Conservation (phyloP, 306 rosid species). For the Myrica gale region DNA sequence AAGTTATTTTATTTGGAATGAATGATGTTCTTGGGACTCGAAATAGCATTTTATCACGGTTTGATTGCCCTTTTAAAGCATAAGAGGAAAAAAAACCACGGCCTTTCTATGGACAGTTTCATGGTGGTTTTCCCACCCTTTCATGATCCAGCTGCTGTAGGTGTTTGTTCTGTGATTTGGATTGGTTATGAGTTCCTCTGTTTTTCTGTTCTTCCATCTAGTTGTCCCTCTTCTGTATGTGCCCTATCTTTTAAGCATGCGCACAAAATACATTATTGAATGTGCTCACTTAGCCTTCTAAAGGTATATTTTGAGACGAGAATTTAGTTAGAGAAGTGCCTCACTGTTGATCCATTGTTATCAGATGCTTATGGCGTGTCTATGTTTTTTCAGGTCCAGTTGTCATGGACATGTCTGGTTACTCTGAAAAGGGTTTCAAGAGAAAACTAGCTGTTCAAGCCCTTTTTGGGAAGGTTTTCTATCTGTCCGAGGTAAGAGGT, state of each 20-base stretch:
- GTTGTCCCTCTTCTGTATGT: background rate
- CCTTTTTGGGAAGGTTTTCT: slow-evolving; percentile 89
- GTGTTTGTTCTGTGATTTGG: background rate
- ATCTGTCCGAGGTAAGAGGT: slow-evolving; percentile 78
- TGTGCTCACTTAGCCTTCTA: slow-evolving; percentile 9
- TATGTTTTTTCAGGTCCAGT: slow-evolving; percentile 71
- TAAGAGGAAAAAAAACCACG: background rate
- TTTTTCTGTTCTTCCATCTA: background rate
- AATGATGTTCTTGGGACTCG: background rate
- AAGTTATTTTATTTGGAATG: too few species aligned
- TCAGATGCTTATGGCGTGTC: slow-evolving; percentile 24
- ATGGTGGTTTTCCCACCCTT: background rate
- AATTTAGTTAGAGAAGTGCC: background rate
- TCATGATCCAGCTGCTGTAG: background rate
- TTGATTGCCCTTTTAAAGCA: background rate
- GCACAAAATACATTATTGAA: slow-evolving; percentile 7
- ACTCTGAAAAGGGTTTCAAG: slow-evolving; percentile 92
- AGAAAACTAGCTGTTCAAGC: slow-evolving; percentile 91
- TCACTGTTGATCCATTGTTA: slow-evolving; percentile 3
- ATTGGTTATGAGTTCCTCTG: background rate
- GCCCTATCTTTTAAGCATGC: background rate
- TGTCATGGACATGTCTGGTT: slow-evolving; percentile 80
- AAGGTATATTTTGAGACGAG: background rate
- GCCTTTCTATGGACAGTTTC: background rate
- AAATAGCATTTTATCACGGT: background rate